Base-by-base conservation (phyloP, 306 rosid species). In the Rubus parviflorus region DNA sequence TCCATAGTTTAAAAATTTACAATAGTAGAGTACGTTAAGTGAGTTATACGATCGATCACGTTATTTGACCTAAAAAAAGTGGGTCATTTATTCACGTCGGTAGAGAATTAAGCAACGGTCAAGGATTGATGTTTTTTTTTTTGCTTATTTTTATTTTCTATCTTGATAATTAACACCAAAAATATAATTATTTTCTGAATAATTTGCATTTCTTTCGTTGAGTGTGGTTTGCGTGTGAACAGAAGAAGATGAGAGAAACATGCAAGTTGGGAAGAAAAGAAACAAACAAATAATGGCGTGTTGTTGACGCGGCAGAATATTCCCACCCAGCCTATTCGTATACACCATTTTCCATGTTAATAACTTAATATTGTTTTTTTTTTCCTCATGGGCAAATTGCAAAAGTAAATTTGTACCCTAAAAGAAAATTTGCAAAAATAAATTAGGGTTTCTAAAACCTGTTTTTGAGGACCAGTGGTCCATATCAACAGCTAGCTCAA, bases 41-140 rank as follows among this genome's bases (percentile, higher is more conserved):
- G 43, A 30, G 73, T 83, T 30, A 45, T 72, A 41, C 69, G 69
- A 76, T 60, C 75, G 65, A 38, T 80, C 86, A 81, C 80, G 83
- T 80, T 80, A 68, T 52, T 68, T 82, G 84, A 86, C 86, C 88
- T 84, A 47, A 30, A 70, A 77, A 77, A 70, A 58, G 38, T 10
- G 60, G 80, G 76, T 40, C 76, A 41, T 66, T 30, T 48, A 72
- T 83, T 86, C 87, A 81, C 77, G 75, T 76, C 81, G 48, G 43
- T 70, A 41, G 57, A 48, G 73, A 20, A 52, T 60, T 41, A 62
- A 75, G 82, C 76, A 61, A 70, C 79, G 46, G 81, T 80, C 88
- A 77, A 84, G 65, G 38, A 58, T 30, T 30, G 35, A 30, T 30
- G 2, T 30, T 30, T 30, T 30, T 25, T 25, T 1, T 42, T 42